Evolutionary conservation across 2,329 filamentous ascomycete species (phyloP), one percentile per base, ranked within the genome.

Genomic region (Colletotrichum sp.): DNA sequence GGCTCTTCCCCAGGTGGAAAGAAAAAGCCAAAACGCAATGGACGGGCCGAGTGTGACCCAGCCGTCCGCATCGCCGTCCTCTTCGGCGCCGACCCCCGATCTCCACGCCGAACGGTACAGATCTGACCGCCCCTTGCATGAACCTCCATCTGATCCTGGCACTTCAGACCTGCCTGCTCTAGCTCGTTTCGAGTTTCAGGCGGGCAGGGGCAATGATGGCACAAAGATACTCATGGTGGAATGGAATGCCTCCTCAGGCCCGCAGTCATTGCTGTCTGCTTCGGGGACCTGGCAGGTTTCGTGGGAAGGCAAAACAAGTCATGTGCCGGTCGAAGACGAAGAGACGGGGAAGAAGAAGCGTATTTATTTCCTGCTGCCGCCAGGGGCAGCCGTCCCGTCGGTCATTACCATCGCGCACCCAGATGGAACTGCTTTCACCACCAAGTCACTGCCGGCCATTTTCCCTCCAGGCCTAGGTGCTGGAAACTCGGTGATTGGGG

Each of bases 181-280:
- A 62, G 94, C 95, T 62, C 93, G 96, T 75, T 98, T 98, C 85
- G 96, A 98, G 83, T 98, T 98, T 82, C 94, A 96, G 85, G 89
- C 91, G 1, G 93, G 93, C 44, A 91, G 91, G 83, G 94, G 92
- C 66, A 95, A 95, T 80, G 94, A 96, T 78, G 95, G 95, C 55
- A 98, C 95, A 78, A 98, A 98, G 87, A 93, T 98, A 78, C 87
- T 98, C 80, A 97, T 98, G 95, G 93, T 98, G 52, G 95, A 98
- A 84, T 98, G 96, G 96, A 92, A 95, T 82, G 83, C 85, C 52
- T 65, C 21, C 16, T 21, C 34, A 18, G 36, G 44, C 7, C 9
- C 30, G 18, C 18, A 44, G 28, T 36, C 55, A 21, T 28, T 34
- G 28, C 18, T 59, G 30, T 34, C 76, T 52, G 71, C 62, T 26